Conservation (phyloP, 768 basidiomycete species). For the Lepiota brunneoincarnata region DNA sequence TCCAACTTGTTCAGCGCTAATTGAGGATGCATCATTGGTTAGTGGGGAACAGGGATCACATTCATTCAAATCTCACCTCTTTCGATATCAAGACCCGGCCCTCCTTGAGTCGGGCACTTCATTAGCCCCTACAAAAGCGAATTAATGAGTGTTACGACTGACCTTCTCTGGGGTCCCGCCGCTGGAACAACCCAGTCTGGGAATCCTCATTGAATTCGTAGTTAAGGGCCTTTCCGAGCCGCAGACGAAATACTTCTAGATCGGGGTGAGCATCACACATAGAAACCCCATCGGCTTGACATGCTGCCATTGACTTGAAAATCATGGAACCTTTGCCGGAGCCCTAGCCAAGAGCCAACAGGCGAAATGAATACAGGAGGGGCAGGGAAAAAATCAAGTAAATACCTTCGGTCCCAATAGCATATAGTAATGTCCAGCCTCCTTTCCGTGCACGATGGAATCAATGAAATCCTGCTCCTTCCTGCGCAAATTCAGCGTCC, state of each 20-base stretch:
- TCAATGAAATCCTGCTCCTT: conserved; percentile 77
- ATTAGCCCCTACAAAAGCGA: background rate
- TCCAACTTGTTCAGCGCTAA: conserved; percentile 78
- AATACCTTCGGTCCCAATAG: conserved; percentile 74
- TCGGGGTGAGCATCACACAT: conserved; percentile 86
- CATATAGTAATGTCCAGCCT: conserved; percentile 72
- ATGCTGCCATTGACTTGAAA: conserved; percentile 74
- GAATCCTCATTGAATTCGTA: conserved; percentile 86
- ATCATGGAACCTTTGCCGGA: conserved; percentile 84
- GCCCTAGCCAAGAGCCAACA: conserved; percentile 41
- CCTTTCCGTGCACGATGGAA: conserved; percentile 71
- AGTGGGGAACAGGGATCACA: background rate
- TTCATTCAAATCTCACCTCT: conserved; percentile 45
- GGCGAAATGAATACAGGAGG: background rate
- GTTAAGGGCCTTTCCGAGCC: conserved; percentile 82
- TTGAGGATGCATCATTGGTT: background rate
- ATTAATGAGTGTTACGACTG: background rate
- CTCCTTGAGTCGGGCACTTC: conserved; percentile 37
- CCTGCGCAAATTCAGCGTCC: conserved; percentile 64
- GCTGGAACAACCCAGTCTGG: conserved; percentile 76
- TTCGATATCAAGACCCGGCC: conserved; percentile 79
- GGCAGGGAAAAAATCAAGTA: background rate
- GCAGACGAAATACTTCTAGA: conserved; percentile 81
- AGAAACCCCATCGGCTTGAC: conserved; percentile 66
- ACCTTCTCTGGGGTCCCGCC: conserved; percentile 83